Percentiles rank a stretch among this genome's conserved stretches.
These are phyloP conservation scores for Ophiostoma sp. DNA, from an alignment of 2,329 filamentous ascomycete genomes.

Conservation along the genomic window DNA sequence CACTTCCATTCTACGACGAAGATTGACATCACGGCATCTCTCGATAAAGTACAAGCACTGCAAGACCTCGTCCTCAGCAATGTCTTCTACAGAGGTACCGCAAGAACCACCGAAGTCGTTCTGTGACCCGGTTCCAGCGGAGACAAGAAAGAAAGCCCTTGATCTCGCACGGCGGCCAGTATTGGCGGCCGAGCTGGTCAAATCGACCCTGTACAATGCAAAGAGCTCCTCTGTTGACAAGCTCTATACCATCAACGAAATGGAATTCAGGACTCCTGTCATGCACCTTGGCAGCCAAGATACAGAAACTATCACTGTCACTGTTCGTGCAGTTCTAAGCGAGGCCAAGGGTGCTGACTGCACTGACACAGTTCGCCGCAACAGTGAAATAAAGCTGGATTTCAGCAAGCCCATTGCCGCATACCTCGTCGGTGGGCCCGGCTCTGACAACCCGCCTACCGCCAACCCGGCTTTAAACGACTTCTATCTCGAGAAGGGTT, in stretches of 20 bases:
- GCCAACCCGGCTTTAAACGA: constrained; percentile 42
- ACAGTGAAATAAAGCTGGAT: not conserved
- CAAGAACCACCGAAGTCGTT: not conserved
- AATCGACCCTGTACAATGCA: not conserved
- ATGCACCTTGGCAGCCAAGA: not conserved
- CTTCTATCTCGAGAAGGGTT: constrained; percentile 58
- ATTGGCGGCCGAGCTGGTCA: not conserved
- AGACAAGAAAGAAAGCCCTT: not conserved
- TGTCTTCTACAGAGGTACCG: not conserved
- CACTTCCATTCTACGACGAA: no score
- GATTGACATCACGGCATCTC: not conserved
- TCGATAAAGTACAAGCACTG: not conserved
- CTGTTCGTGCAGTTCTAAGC: not conserved
- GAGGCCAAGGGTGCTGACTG: not conserved
- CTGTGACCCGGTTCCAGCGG: not conserved
- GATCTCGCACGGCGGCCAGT: not conserved
- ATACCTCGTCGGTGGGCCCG: constrained; percentile 65
- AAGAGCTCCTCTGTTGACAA: not conserved
- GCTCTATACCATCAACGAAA: not conserved
- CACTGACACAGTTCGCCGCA: not conserved
- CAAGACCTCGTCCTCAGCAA: not conserved
- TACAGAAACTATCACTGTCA: not conserved
- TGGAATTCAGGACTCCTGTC: not conserved
- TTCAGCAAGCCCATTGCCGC: constrained; percentile 34
- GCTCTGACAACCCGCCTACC: constrained; percentile 42